A percentile compares a stretch with the other conserved stretches of the same genome.
These are phyloP conservation scores for Parastagonospora avenae DNA, from an alignment of 2,329 filamentous ascomycete genomes.

Conservation along the genomic window DNA sequence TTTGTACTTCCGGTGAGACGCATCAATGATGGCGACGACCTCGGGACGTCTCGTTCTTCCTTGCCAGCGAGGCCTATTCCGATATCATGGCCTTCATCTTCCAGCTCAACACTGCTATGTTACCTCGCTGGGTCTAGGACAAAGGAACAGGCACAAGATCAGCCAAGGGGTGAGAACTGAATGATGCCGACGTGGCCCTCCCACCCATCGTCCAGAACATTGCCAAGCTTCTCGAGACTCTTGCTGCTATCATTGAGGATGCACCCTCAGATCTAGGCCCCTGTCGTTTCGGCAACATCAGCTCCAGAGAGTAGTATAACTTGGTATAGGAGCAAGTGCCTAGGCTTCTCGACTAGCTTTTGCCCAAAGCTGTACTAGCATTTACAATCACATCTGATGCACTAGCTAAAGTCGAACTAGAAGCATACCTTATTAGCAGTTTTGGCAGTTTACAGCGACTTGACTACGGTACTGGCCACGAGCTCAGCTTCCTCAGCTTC, in stretches of 20 bases:
- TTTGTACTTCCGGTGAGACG: constrained; percentile 76
- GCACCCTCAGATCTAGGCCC: constrained; percentile 85
- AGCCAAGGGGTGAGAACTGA: constrained; percentile 59
- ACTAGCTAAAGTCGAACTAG: constrained; percentile 69
- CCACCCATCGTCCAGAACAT: constrained; percentile 68
- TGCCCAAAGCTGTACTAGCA: constrained; percentile 57
- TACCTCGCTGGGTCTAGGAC: too few relatives aligned
- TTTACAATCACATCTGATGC: constrained; percentile 35
- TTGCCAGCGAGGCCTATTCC: constrained; percentile 79
- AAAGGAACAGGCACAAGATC: constrained; percentile 44
- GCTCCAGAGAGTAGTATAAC: constrained; percentile 83
- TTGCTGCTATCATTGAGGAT: constrained; percentile 73
- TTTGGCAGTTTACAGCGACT: constrained; percentile 89
- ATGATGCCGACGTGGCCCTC: constrained; percentile 51
- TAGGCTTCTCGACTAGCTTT: constrained; percentile 60
- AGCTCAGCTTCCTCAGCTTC: too few relatives aligned
- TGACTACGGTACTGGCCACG: constrained; percentile 96
- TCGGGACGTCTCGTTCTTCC: constrained; percentile 81
- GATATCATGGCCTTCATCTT: constrained; percentile 87
- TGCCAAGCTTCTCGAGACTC: constrained; percentile 67
- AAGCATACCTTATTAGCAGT: constrained; percentile 77
- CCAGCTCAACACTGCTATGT: constrained; percentile 87
- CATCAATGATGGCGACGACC: constrained; percentile 84
- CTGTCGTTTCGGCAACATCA: constrained; percentile 87
- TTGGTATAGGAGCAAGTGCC: constrained; percentile 67